Evolutionary conservation across 2,329 filamentous ascomycete species (phyloP), one percentile per base, ranked within the genome.

Genomic region (Ascochyta clinopodiicola): DNA sequence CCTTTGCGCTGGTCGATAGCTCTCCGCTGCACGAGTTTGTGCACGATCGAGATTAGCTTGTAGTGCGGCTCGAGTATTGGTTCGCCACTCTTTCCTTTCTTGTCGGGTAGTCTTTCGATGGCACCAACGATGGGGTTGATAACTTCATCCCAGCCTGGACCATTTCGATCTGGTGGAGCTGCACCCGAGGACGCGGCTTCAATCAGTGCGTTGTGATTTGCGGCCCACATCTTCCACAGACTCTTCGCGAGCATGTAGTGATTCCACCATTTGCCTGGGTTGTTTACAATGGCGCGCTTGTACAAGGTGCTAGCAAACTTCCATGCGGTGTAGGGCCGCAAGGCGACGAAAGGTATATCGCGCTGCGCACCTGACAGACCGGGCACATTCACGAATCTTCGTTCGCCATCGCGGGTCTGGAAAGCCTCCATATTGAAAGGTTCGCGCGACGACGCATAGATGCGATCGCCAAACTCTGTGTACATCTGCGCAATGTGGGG

Each of bases 31-130:
- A 96, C 89, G 22, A 96, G 82, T 74, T 97, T 96, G 77, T 96
- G 87, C 6, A 92, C 78, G 21, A 95, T 80, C 2, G 90, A 89
- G 32, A 95, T 84, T 19, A 96, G 88, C 77, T 96, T 96, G 80
- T 96, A 96, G 71, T 96, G 92, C 3, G 93, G 93, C 72, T 96
- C 93, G 15, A 97, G 82, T 22, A 96, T 88, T 0, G 91, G 92
- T 57, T 96, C 92, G 34, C 87, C 69, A 81, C 84, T 81, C 15
- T 79, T 81, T 64, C 89, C 84, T 63, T 81, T 82, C 56, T 84
- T 84, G 57, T 84, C 81, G 1, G 88, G 87, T 22, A 88, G 75
- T 8, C 80, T 80, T 50, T 86, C 81, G 51, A 90, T 85, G 2
- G 88, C 83, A 57, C 82, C 81, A 13, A 82, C 75, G 51, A 88